Evolutionary conservation across 2,329 filamentous ascomycete species (phyloP).

Genomic region (Diaporthe ampelina): DNA sequence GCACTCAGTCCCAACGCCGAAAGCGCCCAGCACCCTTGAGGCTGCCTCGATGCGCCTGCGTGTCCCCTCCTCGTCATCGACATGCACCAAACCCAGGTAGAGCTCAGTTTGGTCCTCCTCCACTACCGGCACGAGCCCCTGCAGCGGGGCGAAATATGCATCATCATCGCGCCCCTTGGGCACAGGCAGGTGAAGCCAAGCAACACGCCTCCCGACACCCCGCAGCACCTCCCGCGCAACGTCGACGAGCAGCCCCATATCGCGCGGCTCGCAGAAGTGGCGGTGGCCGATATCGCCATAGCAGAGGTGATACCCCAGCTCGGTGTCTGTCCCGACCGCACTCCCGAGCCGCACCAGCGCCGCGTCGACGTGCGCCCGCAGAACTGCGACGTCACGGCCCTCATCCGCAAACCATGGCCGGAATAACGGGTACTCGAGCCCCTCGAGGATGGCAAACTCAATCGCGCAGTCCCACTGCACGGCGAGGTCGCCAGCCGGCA

Average conservation of each 20-base stretch:
- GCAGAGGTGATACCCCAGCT: slow-evolving; percentile 19
- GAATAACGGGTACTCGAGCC: not conserved
- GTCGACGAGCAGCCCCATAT: not conserved
- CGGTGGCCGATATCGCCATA: slow-evolving; percentile 4
- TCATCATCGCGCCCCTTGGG: slow-evolving; percentile 22
- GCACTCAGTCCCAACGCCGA: slow-evolving; percentile 23
- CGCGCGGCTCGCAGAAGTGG: slow-evolving; percentile 21
- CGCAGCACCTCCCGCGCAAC: not conserved
- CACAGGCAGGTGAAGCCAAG: slow-evolving; percentile 20
- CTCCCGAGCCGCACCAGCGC: not conserved
- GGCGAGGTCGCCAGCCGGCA: slow-evolving; percentile 19
- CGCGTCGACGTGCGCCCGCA: not conserved
- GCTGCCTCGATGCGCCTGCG: slow-evolving; percentile 8
- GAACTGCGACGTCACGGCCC: not conserved
- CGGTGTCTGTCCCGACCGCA: not conserved
- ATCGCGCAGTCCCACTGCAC: slow-evolving; percentile 25
- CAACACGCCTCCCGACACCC: slow-evolving; percentile 3
- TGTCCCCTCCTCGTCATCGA: slow-evolving; percentile 17
- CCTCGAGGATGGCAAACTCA: slow-evolving; percentile 9
- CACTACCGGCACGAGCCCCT: not conserved
- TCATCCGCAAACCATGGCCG: not conserved
- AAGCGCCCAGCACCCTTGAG: not conserved
- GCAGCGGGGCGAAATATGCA: slow-evolving; percentile 9
- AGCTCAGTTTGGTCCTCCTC: slow-evolving; percentile 1
- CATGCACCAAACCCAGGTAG: slow-evolving; percentile 19